Evolutionary conservation across 441 rosid species (phyloP), one percentile per base, ranked within the genome.

Genomic region (Gossypium gossypioides): DNA sequence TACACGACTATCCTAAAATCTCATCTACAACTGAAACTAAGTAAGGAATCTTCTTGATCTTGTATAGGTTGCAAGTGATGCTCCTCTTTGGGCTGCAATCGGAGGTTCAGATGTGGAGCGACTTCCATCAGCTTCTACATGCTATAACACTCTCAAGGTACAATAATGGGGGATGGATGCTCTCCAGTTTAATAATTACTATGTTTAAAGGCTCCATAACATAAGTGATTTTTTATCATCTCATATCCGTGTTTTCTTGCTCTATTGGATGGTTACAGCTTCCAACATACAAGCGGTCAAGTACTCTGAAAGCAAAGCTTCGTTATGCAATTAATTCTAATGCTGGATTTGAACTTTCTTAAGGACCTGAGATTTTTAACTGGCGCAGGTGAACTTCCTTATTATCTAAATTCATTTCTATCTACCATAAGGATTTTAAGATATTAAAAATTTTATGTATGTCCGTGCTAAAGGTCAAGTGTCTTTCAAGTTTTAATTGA

Each of bases 141-240:
- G 99, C 89, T 93, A 96, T 85, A 96, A 96, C 82, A 96, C 97
- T 71, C 97, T 96, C 70, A 96, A 96, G 98, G 98, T 94, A 77
- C 25, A 66, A 46, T 32, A 40, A 46, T 32, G 7, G 18, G 59
- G 66, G 7, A 48, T 52, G 61, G n/a, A 4, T 16, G 42, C 18
- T 57, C 64, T 72, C 54, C 37, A 3, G 24, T 56, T 52, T 56
- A 13, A 40, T 40, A 56, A 12, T 19, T 50, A 51, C 46, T 18
- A 27, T 69, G 29, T 19, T 67, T 29, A 9, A 52, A 29, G 46
- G 29, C 44, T 10, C 8, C 44, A 68, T 16, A 9, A 29, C 25
- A 51, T 13, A 56, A 19, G 32, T 40, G 37, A 63, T 27, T 44
- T 66, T 21, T 44, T 66, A 69, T 18, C 54, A 24, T 32, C 68